Evolutionary conservation across 2,329 filamentous ascomycete genomes (phyloP), one percentile per base, ranked within the genome.

Genomic region (Alternaria atra): DNA sequence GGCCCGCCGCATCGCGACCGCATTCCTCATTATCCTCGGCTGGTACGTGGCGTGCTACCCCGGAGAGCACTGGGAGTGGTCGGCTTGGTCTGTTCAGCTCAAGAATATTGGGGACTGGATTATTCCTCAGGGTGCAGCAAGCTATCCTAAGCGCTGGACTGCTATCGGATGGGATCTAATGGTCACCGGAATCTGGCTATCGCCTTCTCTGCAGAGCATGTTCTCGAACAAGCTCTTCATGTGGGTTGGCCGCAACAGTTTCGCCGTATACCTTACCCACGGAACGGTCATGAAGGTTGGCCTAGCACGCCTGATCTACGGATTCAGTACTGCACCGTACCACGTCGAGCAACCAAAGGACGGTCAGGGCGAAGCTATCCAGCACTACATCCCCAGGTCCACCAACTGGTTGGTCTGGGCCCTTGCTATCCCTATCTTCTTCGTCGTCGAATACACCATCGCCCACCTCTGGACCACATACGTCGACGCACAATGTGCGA

Each of bases 251-350:
- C 80, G 81, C 60, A 84, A 85, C 71, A 84, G 82, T 54, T 86
- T 86, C 60, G 84, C 84, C 25, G 84, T 86, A 5, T 86, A 86
- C 67, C 80, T 86, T 12, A 79, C 82, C 9, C 84, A 86, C 69
- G 84, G 84, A 47, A 85, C 84, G 0, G 79, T 86, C 15, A 72
- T 86, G 46, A 82, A 84, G 20, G 83, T 82, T 2, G 80, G 85
- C 1, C 80, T 84, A 23, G 80, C 80, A 39, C 84, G 84, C 78
- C 80, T 86, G 71, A 79, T 85, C 6, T 86, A 85, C 64, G 84
- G 84, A 34, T 83, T 84, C 60, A 80, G 77, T 48, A 80, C 80
- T 27, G 74, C 82, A 61, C 80, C 81, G 2, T 83, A 80, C 75
- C 63, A 66, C 44, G 64, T 75, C 10, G 77, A 77, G 48, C 71